A percentile compares a stretch with the other conserved stretches of the same genome.
Conservation (phyloP, 305 asterid genomes). For the Solanum hybrid region DNA sequence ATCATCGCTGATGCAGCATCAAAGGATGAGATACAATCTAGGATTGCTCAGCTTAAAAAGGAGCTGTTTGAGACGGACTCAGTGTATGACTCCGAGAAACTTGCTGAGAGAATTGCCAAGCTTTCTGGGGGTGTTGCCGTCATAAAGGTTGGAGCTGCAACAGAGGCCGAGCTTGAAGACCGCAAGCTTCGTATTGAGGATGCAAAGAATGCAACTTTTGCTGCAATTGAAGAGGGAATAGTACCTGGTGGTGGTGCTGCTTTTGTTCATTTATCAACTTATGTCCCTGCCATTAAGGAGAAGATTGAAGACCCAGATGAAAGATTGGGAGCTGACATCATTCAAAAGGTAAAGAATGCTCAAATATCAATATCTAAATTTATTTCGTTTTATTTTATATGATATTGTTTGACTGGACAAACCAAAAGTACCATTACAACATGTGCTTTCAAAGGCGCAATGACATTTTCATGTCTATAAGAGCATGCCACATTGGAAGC, state of each 20-base stretch:
- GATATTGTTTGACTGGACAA: not conserved
- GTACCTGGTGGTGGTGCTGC: constrained; percentile 99
- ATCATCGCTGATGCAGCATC: constrained; percentile 98
- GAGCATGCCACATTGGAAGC: not conserved
- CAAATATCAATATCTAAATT: not conserved
- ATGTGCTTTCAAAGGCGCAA: not conserved
- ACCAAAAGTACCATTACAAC: not conserved
- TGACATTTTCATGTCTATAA: not conserved
- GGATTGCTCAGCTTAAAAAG: constrained; percentile 87
- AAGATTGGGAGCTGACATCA: constrained; percentile 85
- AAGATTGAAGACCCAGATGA: constrained; percentile 77
- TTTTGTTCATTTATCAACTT: constrained; percentile 66
- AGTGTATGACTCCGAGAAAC: constrained; percentile 77
- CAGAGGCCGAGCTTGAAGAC: constrained; percentile 91
- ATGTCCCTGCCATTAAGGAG: constrained; percentile 77
- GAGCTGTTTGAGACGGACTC: constrained; percentile 82
- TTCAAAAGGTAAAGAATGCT: constrained; percentile 63
- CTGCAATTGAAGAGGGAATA: constrained; percentile 98
- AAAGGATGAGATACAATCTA: constrained; percentile 89
- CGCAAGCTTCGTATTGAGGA: constrained; percentile 82
- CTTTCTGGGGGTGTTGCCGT: constrained; percentile 93
- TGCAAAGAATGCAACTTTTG: constrained; percentile 97
- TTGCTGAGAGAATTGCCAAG: constrained; percentile 93
- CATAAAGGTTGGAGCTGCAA: constrained; percentile 96
- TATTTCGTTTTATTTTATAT: not conserved